A percentile compares a stretch with the other conserved stretches of the same genome.
Conservation (phyloP, 106 monocot species). For the Dioscorea zingiberensis region DNA sequence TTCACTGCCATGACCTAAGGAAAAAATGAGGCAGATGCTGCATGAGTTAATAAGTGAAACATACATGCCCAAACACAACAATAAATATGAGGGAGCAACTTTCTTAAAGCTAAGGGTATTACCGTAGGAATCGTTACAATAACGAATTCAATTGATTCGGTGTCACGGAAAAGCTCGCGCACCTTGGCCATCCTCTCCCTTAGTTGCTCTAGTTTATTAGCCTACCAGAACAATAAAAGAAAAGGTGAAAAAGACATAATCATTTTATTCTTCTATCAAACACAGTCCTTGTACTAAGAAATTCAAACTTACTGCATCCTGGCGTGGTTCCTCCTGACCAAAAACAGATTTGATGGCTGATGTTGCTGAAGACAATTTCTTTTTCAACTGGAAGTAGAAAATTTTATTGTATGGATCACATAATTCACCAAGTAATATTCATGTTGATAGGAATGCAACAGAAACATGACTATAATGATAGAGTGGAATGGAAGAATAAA, state of each 20-base stretch:
- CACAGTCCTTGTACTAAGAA: not conserved
- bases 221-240: slow-evolving; percentile 44
- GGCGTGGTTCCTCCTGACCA: slow-evolving; percentile 43
- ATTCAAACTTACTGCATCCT: slow-evolving; percentile 58
- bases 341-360: too few species aligned
- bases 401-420: too few species aligned
- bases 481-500: too few species aligned
- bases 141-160: slow-evolving; percentile 86
- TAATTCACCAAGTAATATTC: too few species aligned
- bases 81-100: too few species aligned
- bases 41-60: too few species aligned
- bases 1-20: too few species aligned
- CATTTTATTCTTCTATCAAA: not conserved
- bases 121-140: slow-evolving; percentile 95
- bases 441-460: too few species aligned
- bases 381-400: slow-evolving; percentile 49
- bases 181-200: slow-evolving; percentile 96
- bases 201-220: slow-evolving; percentile 89
- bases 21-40: too few species aligned
- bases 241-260: slow-evolving; percentile 6
- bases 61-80: too few species aligned
- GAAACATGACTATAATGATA: too few species aligned
- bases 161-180: slow-evolving; percentile 88
- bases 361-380: slow-evolving; percentile 84
- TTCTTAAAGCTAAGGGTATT: too few species aligned